phyloP scores from a whole-genome alignment of 176 grass and related monocot genomes.

The Zoysia japonica region DNA sequence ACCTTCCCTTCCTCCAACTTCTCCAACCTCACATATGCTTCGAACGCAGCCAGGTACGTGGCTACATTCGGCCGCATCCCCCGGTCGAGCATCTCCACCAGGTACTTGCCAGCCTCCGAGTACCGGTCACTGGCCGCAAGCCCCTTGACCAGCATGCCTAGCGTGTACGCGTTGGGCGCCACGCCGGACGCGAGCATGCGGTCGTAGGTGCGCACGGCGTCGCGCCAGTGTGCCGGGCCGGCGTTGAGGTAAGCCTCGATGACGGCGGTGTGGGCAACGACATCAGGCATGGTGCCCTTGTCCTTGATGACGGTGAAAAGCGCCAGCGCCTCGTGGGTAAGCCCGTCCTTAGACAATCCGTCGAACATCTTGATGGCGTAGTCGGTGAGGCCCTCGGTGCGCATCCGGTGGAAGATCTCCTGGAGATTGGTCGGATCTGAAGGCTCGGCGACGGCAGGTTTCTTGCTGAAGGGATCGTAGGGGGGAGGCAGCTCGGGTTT shows the following conservation, averaged over 20 bases:
- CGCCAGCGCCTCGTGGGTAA: constrained; percentile 72
- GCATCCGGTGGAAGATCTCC: constrained; percentile 81
- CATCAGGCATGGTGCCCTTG: constrained; percentile 81
- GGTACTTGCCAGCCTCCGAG: constrained; percentile 57
- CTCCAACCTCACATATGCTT: constrained; percentile 58
- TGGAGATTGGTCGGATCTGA: constrained; percentile 75
- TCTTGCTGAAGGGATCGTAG: constrained; percentile 84
- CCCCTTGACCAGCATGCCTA: constrained; percentile 61
- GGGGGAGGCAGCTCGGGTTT: constrained; percentile 54
- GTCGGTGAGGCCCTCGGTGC: constrained; percentile 76
- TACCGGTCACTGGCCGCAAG: constrained; percentile 51
- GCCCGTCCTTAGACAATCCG: constrained; percentile 85
- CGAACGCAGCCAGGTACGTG: constrained; percentile 65
- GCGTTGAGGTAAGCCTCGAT: constrained; percentile 76
- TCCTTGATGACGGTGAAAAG: constrained; percentile 81
- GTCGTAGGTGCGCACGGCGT: constrained; percentile 66
- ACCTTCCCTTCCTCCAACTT: constrained; percentile 63
- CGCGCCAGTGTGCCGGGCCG: constrained; percentile 56
- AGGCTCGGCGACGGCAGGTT: constrained; percentile 41
- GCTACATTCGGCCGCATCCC: constrained; percentile 70
- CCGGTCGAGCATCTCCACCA: constrained; percentile 70
- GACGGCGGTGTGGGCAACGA: constrained; percentile 86
- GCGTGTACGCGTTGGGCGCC: constrained; percentile 71
- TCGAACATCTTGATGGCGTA: constrained; percentile 99
- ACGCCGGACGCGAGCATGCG: constrained; percentile 75